Percentiles rank a stretch among this genome's conserved stretches.
phyloP scores from a whole-genome alignment of 345 rosid genomes.

The Linum trigynum region DNA sequence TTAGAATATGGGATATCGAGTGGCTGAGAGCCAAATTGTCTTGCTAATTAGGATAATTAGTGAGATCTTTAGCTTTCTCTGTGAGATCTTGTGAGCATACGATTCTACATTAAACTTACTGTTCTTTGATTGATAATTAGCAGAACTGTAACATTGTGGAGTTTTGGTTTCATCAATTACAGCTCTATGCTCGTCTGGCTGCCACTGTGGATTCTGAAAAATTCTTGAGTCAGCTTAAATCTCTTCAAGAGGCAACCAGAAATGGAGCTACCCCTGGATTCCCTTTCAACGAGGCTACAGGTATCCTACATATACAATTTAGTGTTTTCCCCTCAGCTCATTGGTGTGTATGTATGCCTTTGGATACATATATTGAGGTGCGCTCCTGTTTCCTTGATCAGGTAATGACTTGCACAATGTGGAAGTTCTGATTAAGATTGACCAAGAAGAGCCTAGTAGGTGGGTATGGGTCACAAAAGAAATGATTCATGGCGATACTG shows the following conservation, averaged over 20 bases:
- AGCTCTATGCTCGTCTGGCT: conserved; percentile 54
- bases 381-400: conserved; percentile 13
- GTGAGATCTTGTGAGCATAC: too few relatives aligned
- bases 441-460: conserved; percentile 78
- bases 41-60: too few relatives aligned
- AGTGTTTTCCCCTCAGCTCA: not conserved
- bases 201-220: conserved; percentile 62
- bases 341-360: not conserved
- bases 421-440: conserved; percentile 58
- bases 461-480: conserved; percentile 97
- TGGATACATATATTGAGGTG: not conserved
- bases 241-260: conserved; percentile 34
- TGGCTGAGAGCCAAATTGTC: too few relatives aligned
- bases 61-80: too few relatives aligned
- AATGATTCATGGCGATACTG: conserved; percentile 63
- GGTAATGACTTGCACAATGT: conserved; percentile 58
- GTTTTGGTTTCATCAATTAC: conserved; percentile 11
- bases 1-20: too few relatives aligned
- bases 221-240: conserved; percentile 51
- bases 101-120: too few relatives aligned
- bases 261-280: conserved; percentile 45
- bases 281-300: conserved; percentile 84
- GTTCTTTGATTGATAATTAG: not conserved
- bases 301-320: conserved; percentile 19
- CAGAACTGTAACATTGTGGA: not conserved